Evolutionary conservation across 2,329 filamentous ascomycete species (phyloP).

Genomic region (Diaporthe nobilis): DNA sequence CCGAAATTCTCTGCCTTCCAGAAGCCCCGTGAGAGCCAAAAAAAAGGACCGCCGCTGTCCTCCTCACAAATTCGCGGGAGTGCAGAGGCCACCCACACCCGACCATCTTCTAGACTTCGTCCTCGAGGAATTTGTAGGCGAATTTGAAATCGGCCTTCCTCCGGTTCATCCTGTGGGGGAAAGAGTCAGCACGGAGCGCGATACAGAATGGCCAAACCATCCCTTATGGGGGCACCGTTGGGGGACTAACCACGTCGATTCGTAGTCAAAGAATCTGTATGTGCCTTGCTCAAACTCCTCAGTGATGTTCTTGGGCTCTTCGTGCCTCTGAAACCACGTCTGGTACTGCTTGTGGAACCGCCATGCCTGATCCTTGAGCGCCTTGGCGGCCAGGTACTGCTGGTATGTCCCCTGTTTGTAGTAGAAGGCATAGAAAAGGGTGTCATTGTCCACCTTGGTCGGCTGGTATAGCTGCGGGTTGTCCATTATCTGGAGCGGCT

Average conservation of each 20-base stretch:
- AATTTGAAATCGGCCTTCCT: slow-evolving; percentile 99
- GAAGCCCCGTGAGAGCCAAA: not conserved
- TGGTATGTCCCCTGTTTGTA: slow-evolving; percentile 97
- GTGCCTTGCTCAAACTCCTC: slow-evolving; percentile 99
- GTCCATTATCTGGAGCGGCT: slow-evolving; percentile 92
- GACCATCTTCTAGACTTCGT: slow-evolving; percentile 76
- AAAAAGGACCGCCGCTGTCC: not conserved
- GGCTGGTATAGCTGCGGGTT: slow-evolving; percentile 83
- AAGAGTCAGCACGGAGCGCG: slow-evolving; percentile 7
- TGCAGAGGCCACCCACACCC: not conserved
- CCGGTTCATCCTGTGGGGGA: slow-evolving; percentile 89
- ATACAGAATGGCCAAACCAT: not conserved
- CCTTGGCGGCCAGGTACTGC: slow-evolving; percentile 94
- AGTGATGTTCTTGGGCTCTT: slow-evolving; percentile 98
- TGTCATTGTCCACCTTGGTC: slow-evolving; percentile 91
- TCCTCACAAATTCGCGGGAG: not conserved
- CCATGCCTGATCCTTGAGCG: slow-evolving; percentile 99
- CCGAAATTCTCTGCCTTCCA: slow-evolving; percentile 7
- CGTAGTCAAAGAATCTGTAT: slow-evolving; percentile 99
- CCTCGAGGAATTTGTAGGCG: slow-evolving; percentile 96
- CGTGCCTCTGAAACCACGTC: slow-evolving; percentile 98
- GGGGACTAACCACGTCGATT: slow-evolving; percentile 89
- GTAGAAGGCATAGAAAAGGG: slow-evolving; percentile 98
- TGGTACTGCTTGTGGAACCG: slow-evolving; percentile 99
- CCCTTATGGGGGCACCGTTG: not conserved